Base-by-base conservation (phyloP, 441 rosid genomes). In the Capsella rubella region DNA sequence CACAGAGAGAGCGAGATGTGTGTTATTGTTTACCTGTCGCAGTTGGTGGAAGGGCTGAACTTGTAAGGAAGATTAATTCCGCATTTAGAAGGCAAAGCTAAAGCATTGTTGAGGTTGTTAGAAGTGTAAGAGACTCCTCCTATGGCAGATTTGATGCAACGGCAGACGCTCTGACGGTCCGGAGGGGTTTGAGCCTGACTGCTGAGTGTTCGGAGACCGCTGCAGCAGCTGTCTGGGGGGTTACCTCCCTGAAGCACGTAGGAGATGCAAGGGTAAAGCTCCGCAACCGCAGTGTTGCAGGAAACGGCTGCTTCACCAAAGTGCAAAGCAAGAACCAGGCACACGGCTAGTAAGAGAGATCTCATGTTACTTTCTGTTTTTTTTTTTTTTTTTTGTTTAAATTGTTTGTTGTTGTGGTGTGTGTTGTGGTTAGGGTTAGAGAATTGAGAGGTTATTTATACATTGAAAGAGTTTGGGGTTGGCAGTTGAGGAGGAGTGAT, bases 61-160 rank as follows among this genome's bases (percentile, higher is more conserved):
- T 21, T 66, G 78, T 65, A 82, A 50, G 87, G 86, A 18, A 86
- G 73, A 5, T 55, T 73, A 56, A 83, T 71, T n/a, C 84, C 83
- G 21, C 89, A 87, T 32, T 84, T 81, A n/a, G 54, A 64, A 6
- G 91, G 87, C 39, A 87, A 78, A n/a, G 69, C 16, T 58, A 72
- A 64, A 12, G 82, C 87, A 35, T 69, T 74, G 29, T 77, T 71
- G 34, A 75, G 15, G 64, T 79, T 82, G 69, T 15, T 34, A 8
- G 61, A 58, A 13, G 81, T 9, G 75, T 43, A 72, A 15, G 77
- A 29, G 43, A 74, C 14, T n/a, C 80, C 73, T 9, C 28, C 31
- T 2, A 69, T 15, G 5, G 81, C 74, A 5, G 47, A 34, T 68
- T 83, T 86, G 71, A 86, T 55, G 78, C 92, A 86, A 11, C 57